Conservation (phyloP, 371 early-diverging fungal genomes). For the Mortierella sp. region DNA sequence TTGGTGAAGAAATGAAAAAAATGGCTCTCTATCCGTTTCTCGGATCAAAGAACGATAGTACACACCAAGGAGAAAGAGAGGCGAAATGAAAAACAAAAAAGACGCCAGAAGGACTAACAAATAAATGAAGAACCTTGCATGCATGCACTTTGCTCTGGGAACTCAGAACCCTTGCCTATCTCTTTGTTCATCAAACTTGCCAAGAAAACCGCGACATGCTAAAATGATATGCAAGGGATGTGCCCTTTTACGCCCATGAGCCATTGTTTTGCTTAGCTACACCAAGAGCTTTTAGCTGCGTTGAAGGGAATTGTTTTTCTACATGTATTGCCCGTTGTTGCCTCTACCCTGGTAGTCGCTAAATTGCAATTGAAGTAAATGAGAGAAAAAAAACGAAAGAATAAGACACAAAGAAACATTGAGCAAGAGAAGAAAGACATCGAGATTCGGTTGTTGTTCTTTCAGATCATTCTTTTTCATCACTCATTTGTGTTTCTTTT, state of each 20-base stretch:
- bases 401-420: neutral
- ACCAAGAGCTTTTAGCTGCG: neutral
- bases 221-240: neutral
- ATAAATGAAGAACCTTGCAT: neutral
- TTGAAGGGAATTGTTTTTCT: neutral
- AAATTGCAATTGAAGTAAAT: conserved; percentile 8
- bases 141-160: neutral
- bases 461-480: conserved; percentile 9
- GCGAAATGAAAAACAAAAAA: neutral
- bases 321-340: neutral
- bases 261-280: neutral
- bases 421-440: neutral
- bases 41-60: neutral
- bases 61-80: neutral
- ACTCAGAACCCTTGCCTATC: neutral
- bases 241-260: neutral
- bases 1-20: neutral
- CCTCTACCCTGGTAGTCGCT: neutral
- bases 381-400: neutral
- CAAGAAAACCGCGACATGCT: neutral
- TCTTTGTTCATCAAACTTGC: neutral
- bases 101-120: neutral
- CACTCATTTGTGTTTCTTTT: neutral
- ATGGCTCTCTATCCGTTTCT: neutral
- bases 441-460: neutral